A percentile compares a stretch with the other conserved stretches of the same genome.
Evolutionary conservation across 352 stramenopile genomes (phyloP).

Genomic region (Pythium guiyangense): DNA sequence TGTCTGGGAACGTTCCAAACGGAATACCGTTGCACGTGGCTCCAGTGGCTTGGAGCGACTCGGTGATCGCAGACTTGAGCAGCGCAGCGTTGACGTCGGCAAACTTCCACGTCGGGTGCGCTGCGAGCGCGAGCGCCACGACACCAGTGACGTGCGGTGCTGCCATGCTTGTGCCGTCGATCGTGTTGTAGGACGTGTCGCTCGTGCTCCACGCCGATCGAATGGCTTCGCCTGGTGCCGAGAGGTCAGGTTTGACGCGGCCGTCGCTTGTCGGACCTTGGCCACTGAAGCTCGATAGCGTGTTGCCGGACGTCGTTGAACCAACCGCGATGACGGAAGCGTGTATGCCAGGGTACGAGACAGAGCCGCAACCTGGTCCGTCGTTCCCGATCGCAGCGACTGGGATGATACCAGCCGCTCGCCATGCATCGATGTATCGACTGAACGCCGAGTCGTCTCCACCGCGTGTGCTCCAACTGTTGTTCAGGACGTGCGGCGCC

Average conservation of each 20-base stretch:
- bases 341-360: conserved; percentile 13
- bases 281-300: conserved; percentile 8
- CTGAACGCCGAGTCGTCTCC: too few species aligned
- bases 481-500: too few species aligned
- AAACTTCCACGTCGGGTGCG: too few species aligned
- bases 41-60: background rate
- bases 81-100: background rate
- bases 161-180: conserved; percentile 16
- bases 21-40: too few species aligned
- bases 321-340: conserved; percentile 22
- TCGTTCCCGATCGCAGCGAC: conserved; percentile 18
- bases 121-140: conserved; percentile 6
- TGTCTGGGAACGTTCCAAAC: too few species aligned
- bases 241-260: conserved; percentile 17
- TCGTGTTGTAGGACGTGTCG: conserved; percentile 1
- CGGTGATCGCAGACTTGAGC: background rate
- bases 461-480: too few species aligned
- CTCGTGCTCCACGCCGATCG: conserved; percentile 1
- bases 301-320: conserved; percentile 11
- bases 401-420: background rate
- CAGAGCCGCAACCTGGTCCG: conserved; percentile 17
- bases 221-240: conserved; percentile 10
- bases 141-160: conserved; percentile 15
- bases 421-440: too few species aligned
- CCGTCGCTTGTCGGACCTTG: conserved; percentile 1